Evolutionary conservation across 1,284 basidiomycete species (phyloP).

Genomic region (Coniophora puteana): DNA sequence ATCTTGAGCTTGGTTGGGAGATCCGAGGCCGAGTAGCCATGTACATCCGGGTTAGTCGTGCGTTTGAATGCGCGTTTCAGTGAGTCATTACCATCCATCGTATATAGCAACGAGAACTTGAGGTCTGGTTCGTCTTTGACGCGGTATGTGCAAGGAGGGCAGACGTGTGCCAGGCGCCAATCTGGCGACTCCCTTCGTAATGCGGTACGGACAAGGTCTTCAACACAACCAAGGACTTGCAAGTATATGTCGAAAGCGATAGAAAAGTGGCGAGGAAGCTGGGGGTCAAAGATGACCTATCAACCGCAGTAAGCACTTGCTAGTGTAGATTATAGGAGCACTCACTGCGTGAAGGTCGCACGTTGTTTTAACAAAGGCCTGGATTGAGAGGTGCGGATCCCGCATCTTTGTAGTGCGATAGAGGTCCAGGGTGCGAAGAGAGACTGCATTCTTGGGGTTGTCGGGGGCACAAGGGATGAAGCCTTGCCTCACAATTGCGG

Average conservation of each 20-base stretch:
- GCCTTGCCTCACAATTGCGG: too few relatives aligned
- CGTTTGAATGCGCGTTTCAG: conserved; percentile 11
- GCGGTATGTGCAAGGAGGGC: conserved; percentile 19
- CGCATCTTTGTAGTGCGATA: conserved; percentile 15
- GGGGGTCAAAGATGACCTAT: conserved; percentile 4
- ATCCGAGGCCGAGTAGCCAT: too few relatives aligned
- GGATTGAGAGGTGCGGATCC: conserved; percentile 11
- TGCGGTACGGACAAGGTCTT: conserved; percentile 10
- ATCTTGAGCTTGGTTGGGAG: too few relatives aligned
- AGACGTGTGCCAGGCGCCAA: conserved; percentile 24
- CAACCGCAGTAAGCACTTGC: neutral
- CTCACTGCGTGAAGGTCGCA: conserved; percentile 18
- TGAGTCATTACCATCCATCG: conserved; percentile 21
- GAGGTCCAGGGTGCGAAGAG: conserved; percentile 13
- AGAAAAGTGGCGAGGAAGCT: conserved; percentile 18
- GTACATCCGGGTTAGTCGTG: conserved; percentile 5
- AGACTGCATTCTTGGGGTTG: conserved; percentile 13
- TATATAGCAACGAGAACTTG: conserved; percentile 8
- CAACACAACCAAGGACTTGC: conserved; percentile 12
- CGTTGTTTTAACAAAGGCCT: conserved; percentile 14
- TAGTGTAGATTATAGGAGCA: neutral
- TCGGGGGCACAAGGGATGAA: conserved; percentile 16
- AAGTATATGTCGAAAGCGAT: conserved; percentile 30
- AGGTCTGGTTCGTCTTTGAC: conserved; percentile 5
- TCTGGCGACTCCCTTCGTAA: conserved; percentile 17